A percentile compares a stretch with the other conserved stretches of the same genome.
Evolutionary conservation across 73 alveolate species (phyloP).

Genomic region (Paramecium bursaria): DNA sequence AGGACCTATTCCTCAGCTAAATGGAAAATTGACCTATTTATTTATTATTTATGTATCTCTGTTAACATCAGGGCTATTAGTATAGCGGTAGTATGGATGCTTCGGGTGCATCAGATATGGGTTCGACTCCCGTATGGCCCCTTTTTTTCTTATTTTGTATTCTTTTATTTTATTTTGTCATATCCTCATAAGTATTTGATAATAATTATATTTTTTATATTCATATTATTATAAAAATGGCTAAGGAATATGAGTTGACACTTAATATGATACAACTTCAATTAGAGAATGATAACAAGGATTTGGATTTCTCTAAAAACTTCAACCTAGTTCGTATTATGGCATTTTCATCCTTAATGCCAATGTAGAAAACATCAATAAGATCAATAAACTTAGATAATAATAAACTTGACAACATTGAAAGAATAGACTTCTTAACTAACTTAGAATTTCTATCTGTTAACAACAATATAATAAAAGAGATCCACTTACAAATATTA

Average conservation of each 20-base stretch:
- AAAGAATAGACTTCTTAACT: not conserved
- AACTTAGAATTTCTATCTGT: not conserved
- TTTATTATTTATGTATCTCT: too few species aligned
- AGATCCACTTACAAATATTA: not conserved
- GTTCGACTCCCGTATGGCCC: slow-evolving; percentile 70
- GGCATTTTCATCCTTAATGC: slow-evolving; percentile 11
- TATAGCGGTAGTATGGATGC: slow-evolving; percentile 68
- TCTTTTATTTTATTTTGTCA: too few species aligned
- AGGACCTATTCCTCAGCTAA: too few species aligned
- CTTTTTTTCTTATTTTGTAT: slow-evolving; percentile 39
- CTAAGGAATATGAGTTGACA: slow-evolving; percentile 1
- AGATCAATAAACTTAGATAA: not conserved
- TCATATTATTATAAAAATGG: too few species aligned
- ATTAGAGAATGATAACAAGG: slow-evolving; percentile 7
- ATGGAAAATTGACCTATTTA: too few species aligned
- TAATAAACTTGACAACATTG: slow-evolving; percentile 30
- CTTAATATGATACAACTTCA: slow-evolving; percentile 1
- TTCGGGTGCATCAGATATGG: slow-evolving; percentile 69
- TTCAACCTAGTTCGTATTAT: slow-evolving; percentile 30
- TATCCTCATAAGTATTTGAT: too few species aligned
- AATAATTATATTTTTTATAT: too few species aligned
- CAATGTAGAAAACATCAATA: not conserved
- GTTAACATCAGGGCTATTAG: slow-evolving; percentile 69
- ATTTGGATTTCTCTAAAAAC: slow-evolving; percentile 24
- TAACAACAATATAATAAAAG: slow-evolving; percentile 8